These are phyloP conservation scores for Leccinum ochraceum DNA, from an alignment of 768 basidiomycete species.

Conservation along the genomic window DNA sequence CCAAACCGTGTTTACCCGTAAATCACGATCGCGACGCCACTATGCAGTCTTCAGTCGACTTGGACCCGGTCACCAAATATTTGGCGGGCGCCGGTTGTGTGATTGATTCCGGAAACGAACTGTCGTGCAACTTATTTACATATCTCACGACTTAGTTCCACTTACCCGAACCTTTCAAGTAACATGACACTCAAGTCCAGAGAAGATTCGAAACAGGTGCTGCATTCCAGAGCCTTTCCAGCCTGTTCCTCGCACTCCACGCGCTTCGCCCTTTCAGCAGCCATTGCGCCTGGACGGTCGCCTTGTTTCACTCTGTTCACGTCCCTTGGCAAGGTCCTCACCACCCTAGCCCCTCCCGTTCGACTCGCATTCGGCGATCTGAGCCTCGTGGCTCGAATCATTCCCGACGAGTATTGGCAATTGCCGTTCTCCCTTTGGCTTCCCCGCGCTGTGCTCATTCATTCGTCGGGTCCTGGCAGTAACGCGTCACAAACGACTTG, in stretches of 20 bases:
- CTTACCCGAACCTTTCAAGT: conserved; percentile 4
- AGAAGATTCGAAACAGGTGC: conserved; percentile 2
- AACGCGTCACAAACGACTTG: conserved; percentile 8
- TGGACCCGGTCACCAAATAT: conserved; percentile 5
- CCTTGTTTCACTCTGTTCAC: conserved; percentile 10
- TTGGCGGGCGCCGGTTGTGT: conserved; percentile 2
- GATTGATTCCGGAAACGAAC: conserved; percentile 7
- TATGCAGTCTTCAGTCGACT: background rate
- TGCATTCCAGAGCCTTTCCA: background rate
- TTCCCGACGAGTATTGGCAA: background rate
- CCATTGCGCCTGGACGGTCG: background rate
- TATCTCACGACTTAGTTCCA: conserved; percentile 10
- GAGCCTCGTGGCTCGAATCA: conserved; percentile 16
- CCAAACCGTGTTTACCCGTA: background rate
- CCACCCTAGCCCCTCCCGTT: background rate
- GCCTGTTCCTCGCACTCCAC: conserved; percentile 2
- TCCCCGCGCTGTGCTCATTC: conserved; percentile 9
- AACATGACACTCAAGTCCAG: conserved; percentile 10
- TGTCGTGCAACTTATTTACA: conserved; percentile 7
- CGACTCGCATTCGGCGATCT: conserved; percentile 6
- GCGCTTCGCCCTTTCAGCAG: conserved; percentile 2
- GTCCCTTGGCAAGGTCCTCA: conserved; percentile 16
- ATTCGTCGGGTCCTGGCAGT: conserved; percentile 6
- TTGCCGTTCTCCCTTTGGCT: conserved; percentile 8
- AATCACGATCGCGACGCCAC: background rate